Conservation (phyloP, 2,329 filamentous ascomycete genomes). For the Colletotrichum plurivorum region DNA sequence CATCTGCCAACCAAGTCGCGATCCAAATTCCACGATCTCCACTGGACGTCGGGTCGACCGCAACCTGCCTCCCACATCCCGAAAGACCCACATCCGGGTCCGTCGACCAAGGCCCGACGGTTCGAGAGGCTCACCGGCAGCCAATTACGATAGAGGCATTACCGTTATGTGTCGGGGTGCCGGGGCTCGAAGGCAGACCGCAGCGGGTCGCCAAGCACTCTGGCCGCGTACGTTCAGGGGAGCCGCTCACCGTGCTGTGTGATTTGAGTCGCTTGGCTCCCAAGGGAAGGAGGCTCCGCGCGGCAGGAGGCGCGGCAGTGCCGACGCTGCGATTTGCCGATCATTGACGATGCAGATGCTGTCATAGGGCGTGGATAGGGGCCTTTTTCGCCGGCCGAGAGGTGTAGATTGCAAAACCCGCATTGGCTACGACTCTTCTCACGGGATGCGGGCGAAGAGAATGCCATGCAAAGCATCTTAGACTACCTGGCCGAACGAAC, state of each 20-base stretch:
- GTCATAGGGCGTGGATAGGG: slow-evolving; percentile 20
- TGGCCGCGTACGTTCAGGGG: slow-evolving; percentile 36
- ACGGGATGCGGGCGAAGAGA: slow-evolving; percentile 21
- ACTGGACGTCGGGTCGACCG: slow-evolving; percentile 21
- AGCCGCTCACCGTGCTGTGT: no score
- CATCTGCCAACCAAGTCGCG: slow-evolving; percentile 23
- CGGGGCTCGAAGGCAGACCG: neutral
- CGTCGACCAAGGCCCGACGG: slow-evolving; percentile 4
- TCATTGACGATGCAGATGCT: neutral
- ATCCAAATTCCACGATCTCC: slow-evolving; percentile 17
- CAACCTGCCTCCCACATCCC: slow-evolving; percentile 30
- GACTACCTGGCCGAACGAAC: neutral
- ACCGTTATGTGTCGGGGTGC: slow-evolving; percentile 20
- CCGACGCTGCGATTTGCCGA: neutral
- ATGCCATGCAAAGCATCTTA: neutral
- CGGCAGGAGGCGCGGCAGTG: slow-evolving; percentile 17
- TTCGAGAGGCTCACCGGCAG: neutral
- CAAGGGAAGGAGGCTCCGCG: neutral
- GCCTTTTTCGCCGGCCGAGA: neutral
- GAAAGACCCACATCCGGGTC: slow-evolving; percentile 17
- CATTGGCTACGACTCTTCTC: slow-evolving; percentile 15
- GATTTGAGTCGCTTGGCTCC: no score
- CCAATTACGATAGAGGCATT: slow-evolving; percentile 18
- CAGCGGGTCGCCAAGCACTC: slow-evolving; percentile 34
- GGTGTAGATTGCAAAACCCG: slow-evolving; percentile 14